Conservation (phyloP, 2,329 filamentous ascomycete genomes). For the Alternaria rosae region DNA sequence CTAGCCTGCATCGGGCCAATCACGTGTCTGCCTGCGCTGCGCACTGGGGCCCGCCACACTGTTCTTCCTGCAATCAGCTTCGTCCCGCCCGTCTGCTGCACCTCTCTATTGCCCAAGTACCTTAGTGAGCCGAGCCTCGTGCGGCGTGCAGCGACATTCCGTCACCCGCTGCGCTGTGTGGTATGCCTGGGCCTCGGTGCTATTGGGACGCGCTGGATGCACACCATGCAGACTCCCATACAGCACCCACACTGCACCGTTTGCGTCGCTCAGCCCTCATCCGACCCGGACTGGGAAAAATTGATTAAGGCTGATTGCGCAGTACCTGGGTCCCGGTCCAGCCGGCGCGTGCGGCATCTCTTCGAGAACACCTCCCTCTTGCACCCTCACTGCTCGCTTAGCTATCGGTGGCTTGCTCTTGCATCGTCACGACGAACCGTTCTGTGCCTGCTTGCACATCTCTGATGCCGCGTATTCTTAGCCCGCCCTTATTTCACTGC, state of each 20-base stretch:
- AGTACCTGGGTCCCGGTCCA: conserved; percentile 21
- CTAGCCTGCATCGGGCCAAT: conserved; percentile 3
- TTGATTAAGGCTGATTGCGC: conserved; percentile 29
- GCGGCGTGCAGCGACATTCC: conserved; percentile 17
- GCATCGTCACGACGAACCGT: conserved; percentile 7
- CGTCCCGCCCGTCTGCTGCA: conserved; percentile 10
- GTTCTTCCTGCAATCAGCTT: conserved; percentile 30
- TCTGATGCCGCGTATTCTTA: not conserved
- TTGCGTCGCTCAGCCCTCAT: conserved; percentile 15
- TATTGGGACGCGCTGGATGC: conserved; percentile 1
- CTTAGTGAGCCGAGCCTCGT: conserved; percentile 16
- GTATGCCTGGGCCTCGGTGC: not conserved
- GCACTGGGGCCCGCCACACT: conserved; percentile 3
- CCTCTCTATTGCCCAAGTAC: conserved; percentile 14
- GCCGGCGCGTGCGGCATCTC: conserved; percentile 17
- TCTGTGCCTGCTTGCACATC: not conserved
- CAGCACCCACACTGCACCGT: conserved; percentile 16
- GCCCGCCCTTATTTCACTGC: not conserved
- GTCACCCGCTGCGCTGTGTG: conserved; percentile 9
- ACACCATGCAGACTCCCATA: conserved; percentile 21
- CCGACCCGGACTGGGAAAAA: conserved; percentile 14
- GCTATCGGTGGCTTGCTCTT: conserved; percentile 5
- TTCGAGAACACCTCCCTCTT: conserved; percentile 16
- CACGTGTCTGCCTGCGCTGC: conserved; percentile 11
- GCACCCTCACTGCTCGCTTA: not conserved